These are phyloP conservation scores for Colletotrichum sp. DNA, from an alignment of 2,329 filamentous ascomycete genomes.

Conservation along the genomic window DNA sequence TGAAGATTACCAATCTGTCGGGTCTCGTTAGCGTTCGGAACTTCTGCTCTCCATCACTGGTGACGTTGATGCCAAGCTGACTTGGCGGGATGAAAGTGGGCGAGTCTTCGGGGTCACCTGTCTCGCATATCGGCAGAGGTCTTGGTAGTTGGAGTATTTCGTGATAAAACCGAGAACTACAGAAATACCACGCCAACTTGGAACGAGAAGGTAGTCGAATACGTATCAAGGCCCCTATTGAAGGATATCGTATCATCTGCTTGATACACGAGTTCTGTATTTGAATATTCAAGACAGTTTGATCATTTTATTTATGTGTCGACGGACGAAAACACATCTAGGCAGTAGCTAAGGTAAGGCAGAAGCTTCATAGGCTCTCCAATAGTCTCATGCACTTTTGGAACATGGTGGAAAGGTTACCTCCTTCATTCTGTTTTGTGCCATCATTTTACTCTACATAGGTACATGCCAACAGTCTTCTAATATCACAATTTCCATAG, in stretches of 20 bases:
- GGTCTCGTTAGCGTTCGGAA: background rate
- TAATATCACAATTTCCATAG: background rate
- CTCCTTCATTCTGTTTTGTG: background rate
- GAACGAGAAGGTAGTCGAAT: background rate
- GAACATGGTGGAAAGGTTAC: background rate
- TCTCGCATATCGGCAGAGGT: background rate
- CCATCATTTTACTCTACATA: background rate
- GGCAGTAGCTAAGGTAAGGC: background rate
- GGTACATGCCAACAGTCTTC: background rate
- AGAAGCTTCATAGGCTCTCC: background rate
- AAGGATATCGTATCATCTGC: background rate
- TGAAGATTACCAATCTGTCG: background rate
- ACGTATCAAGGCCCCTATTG: background rate
- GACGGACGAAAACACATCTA: background rate
- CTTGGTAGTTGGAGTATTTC: background rate
- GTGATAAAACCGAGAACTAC: background rate
- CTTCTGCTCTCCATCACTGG: background rate
- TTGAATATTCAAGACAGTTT: too few species aligned
- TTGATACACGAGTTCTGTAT: background rate
- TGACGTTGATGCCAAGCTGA: background rate
- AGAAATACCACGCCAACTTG: background rate
- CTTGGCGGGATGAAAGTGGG: background rate
- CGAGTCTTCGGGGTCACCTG: background rate
- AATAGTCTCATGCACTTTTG: background rate
- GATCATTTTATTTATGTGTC: background rate